phyloP scores from a whole-genome alignment of 2,329 filamentous ascomycete species.

The Tolypocladium pustulatum region DNA sequence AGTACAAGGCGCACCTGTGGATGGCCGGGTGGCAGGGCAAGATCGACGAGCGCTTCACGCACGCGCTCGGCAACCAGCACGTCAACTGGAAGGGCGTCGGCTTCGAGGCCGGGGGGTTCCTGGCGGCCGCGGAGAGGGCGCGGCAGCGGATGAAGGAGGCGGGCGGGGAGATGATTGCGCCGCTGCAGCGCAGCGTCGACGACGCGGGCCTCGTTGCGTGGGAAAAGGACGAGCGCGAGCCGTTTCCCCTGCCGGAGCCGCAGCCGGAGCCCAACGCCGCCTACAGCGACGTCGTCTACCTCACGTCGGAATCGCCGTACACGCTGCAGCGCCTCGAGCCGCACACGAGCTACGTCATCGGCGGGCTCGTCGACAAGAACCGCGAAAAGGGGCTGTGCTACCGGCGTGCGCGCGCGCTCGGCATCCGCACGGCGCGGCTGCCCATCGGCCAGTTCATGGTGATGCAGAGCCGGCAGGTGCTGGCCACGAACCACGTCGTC shows the following conservation, averaged over 20 bases:
- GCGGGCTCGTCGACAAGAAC: constrained; percentile 92
- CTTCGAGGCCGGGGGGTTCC: constrained; percentile 66
- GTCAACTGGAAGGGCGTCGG: constrained; percentile 68
- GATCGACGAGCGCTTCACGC: constrained; percentile 72
- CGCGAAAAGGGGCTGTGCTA: constrained; percentile 92
- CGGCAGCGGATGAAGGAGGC: constrained; percentile 50
- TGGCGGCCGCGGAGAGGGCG: constrained; percentile 55
- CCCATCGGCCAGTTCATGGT: constrained; percentile 94
- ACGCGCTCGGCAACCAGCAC: constrained; percentile 59
- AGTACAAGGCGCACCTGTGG: constrained; percentile 60
- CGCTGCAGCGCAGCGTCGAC: constrained; percentile 33
- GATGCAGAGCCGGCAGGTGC: constrained; percentile 75
- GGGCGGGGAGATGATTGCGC: constrained; percentile 50
- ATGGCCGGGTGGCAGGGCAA: constrained; percentile 69
- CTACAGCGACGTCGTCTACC: constrained; percentile 58
- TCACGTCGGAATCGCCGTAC: constrained; percentile 83
- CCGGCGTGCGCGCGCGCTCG: constrained; percentile 61
- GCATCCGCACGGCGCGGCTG: constrained; percentile 78
- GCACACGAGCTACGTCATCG: constrained; percentile 85
- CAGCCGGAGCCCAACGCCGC: constrained; percentile 20
- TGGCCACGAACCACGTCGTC: constrained; percentile 91
- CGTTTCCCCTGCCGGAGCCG: constrained; percentile 21
- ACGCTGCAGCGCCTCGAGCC: constrained; percentile 76
- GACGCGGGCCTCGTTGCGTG: constrained; percentile 13
- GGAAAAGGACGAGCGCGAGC: constrained; percentile 19